phyloP scores from a whole-genome alignment of 2,329 filamentous ascomycete genomes.

The Cadophora malorum region DNA sequence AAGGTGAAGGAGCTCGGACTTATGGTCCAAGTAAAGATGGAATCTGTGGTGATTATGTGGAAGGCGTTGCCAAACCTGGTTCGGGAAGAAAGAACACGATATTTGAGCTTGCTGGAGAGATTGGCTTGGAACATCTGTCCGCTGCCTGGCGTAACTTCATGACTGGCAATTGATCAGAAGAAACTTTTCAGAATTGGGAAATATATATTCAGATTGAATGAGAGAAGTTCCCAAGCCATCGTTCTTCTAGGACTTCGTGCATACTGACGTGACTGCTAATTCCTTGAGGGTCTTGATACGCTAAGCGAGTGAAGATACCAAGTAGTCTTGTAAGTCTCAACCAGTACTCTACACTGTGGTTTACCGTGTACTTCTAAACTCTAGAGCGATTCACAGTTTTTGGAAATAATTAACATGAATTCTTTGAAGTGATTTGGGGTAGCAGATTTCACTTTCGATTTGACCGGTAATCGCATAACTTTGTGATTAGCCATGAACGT shows the following conservation, averaged over 20 bases:
- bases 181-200: neutral
- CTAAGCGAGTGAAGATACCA: no score
- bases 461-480: neutral
- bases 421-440: neutral
- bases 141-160: slow-evolving; percentile 24
- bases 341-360: no score
- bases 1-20: slow-evolving; percentile 11
- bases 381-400: no score
- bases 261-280: no score
- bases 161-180: slow-evolving; percentile 17
- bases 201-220: neutral
- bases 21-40: slow-evolving; percentile 27
- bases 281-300: no score
- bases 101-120: slow-evolving; percentile 19
- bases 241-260: no score
- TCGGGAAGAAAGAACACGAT: slow-evolving; percentile 24
- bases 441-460: neutral
- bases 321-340: no score
- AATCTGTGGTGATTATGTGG: slow-evolving; percentile 18
- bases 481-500: neutral
- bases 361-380: no score
- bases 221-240: no score
- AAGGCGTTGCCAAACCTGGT: slow-evolving; percentile 10
- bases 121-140: slow-evolving; percentile 22
- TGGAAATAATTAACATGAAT: neutral